These are phyloP conservation scores for Bisporella sp. DNA, from an alignment of 2,329 filamentous ascomycete species.

Conservation along the genomic window DNA sequence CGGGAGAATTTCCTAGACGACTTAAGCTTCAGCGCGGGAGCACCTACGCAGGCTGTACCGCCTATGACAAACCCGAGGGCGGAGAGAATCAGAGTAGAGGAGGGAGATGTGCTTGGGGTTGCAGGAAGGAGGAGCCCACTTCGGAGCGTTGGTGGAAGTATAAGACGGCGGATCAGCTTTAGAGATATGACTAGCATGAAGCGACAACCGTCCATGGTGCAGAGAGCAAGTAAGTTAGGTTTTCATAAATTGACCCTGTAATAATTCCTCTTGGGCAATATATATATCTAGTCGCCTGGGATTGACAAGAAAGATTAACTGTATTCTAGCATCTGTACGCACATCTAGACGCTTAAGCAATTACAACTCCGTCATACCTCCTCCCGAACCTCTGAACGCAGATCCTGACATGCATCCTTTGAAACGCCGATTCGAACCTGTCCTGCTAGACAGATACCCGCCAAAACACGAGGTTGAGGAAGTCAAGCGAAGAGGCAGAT, in stretches of 20 bases:
- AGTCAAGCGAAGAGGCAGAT: slow-evolving; percentile 69
- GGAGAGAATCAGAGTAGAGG: slow-evolving; percentile 74
- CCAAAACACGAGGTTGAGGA: slow-evolving; percentile 78
- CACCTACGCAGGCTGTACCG: slow-evolving; percentile 58
- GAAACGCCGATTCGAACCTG: slow-evolving; percentile 88
- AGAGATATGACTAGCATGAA: slow-evolving; percentile 93
- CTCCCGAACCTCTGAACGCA: slow-evolving; percentile 81
- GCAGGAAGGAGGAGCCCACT: slow-evolving; percentile 36
- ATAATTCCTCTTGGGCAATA: neutral
- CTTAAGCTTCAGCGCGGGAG: slow-evolving; percentile 76
- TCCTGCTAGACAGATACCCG: slow-evolving; percentile 91
- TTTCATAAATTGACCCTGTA: slow-evolving; percentile 1
- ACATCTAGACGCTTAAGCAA: slow-evolving; percentile 88
- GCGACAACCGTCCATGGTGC: slow-evolving; percentile 65
- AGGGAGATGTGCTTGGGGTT: slow-evolving; percentile 36
- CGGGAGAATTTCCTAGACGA: slow-evolving; percentile 91
- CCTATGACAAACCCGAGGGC: slow-evolving; percentile 73
- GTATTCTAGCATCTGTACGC: slow-evolving; percentile 54
- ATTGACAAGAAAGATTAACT: neutral
- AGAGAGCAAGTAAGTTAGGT: slow-evolving; percentile 60
- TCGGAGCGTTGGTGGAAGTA: slow-evolving; percentile 64
- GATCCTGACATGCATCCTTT: slow-evolving; percentile 94
- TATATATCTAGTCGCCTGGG: neutral
- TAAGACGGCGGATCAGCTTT: slow-evolving; percentile 87
- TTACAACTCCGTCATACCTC: slow-evolving; percentile 96